phyloP scores from a whole-genome alignment of 495 filamentous ascomycete species.

The Daldinia bambusicola region DNA sequence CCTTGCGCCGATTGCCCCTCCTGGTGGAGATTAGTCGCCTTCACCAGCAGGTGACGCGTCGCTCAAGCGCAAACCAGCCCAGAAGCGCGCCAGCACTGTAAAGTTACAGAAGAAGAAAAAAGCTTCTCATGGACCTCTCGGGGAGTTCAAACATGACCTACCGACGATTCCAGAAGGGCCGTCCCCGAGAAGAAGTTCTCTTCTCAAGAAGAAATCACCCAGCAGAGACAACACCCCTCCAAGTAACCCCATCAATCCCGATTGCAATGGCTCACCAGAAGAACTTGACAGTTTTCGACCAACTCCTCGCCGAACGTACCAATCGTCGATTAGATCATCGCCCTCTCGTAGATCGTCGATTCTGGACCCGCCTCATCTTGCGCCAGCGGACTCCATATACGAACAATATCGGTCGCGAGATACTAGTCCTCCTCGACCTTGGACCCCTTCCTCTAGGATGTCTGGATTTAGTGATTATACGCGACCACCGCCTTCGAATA shows the following conservation, averaged over 20 bases:
- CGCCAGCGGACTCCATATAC: constrained; percentile 59
- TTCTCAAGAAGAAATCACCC: constrained; percentile 36
- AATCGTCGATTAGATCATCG: constrained; percentile 60
- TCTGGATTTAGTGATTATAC: constrained; percentile 67
- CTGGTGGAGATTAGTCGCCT: constrained; percentile 31
- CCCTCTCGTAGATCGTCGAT: constrained; percentile 55
- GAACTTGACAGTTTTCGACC: constrained; percentile 50
- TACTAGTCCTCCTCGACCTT: constrained; percentile 69
- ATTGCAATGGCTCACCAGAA: constrained; percentile 52
- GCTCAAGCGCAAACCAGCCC: constrained; percentile 37
- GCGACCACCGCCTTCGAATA: constrained; percentile 73
- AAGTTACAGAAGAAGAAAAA: constrained; percentile 59
- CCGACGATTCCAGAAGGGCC: constrained; percentile 58
- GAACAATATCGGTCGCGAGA: constrained; percentile 51
- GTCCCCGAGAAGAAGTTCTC: constrained; percentile 55
- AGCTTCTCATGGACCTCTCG: constrained; percentile 9
- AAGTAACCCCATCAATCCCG: constrained; percentile 14
- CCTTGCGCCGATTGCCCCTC: constrained; percentile 13
- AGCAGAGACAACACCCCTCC: constrained; percentile 13
- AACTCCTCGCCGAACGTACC: constrained; percentile 56
- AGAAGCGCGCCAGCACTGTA: constrained; percentile 47
- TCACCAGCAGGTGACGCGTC: constrained; percentile 21
- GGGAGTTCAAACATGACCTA: constrained; percentile 42
- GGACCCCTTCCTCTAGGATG: constrained; percentile 73
- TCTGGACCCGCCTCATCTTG: constrained; percentile 59